Evolutionary conservation across 768 basidiomycete species (phyloP).

Genomic region (Suillus weaverae): DNA sequence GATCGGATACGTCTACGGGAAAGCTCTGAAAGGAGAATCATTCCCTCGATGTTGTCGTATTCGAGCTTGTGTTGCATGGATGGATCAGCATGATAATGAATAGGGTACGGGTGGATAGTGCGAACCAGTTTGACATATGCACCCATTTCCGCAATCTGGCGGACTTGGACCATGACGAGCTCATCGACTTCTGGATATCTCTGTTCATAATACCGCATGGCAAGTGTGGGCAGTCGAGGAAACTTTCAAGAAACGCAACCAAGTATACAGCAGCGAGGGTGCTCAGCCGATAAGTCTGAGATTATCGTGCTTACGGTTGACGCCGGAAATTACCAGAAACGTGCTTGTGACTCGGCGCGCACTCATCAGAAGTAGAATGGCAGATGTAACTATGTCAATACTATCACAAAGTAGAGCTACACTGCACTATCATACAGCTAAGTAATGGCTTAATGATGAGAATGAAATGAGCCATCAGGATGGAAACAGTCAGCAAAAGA

Average conservation of each 20-base stretch:
- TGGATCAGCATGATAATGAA: not conserved
- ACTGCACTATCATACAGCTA: not conserved
- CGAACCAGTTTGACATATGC: constrained; percentile 96
- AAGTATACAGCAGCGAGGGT: not conserved
- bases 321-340: not conserved
- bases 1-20: constrained; percentile 94
- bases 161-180: constrained; percentile 99
- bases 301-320: not conserved
- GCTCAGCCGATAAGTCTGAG: not conserved
- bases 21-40: constrained; percentile 98
- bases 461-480: not conserved
- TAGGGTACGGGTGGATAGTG: constrained; percentile 11
- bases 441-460: not conserved
- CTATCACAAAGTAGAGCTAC: not conserved
- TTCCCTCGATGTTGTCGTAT: constrained; percentile 99
- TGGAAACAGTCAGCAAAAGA: not conserved
- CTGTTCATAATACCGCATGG: constrained; percentile 91
- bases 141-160: constrained; percentile 99
- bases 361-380: too few species aligned
- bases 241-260: not conserved
- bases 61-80: constrained; percentile 63
- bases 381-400: not conserved
- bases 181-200: constrained; percentile 96
- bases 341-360: not conserved
- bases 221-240: not conserved